phyloP scores from a whole-genome alignment of 805 yeast genomes.

The Cyberlindnera bimundalis region DNA sequence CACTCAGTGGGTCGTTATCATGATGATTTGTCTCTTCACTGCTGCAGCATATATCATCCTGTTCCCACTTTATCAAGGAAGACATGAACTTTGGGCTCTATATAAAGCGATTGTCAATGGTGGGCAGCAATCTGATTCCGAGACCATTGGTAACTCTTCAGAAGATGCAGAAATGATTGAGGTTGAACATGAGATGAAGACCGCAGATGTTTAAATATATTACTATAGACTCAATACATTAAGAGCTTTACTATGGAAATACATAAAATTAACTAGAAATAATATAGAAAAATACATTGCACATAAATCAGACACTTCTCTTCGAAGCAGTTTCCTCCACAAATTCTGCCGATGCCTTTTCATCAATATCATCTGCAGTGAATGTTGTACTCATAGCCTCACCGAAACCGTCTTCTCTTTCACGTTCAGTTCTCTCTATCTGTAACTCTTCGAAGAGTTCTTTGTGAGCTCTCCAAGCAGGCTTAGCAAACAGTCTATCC shows the following conservation, averaged over 20 bases:
- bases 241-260: no score
- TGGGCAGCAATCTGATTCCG: no score
- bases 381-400: neutral
- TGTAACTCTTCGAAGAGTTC: slow-evolving; percentile 9
- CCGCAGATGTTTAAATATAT: neutral
- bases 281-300: no score
- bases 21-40: slow-evolving; percentile 35
- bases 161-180: slow-evolving; percentile 8
- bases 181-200: neutral
- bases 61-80: slow-evolving; percentile 37
- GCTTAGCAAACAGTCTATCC: slow-evolving; percentile 29
- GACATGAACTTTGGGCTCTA: slow-evolving; percentile 17
- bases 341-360: slow-evolving; percentile 2
- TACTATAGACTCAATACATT: no score
- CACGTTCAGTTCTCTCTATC: slow-evolving; percentile 2
- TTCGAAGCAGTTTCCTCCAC: slow-evolving; percentile 1
- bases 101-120: slow-evolving; percentile 4
- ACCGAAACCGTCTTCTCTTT: slow-evolving; percentile 2
- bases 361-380: neutral
- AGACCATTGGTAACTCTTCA: no score
- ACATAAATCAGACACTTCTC: neutral
- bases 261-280: no score
- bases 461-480: slow-evolving; percentile 23
- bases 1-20: slow-evolving; percentile 35
- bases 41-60: slow-evolving; percentile 36